These are phyloP conservation scores for Didymella exigua DNA, from an alignment of 2,329 filamentous ascomycete genomes.

Conservation along the genomic window DNA sequence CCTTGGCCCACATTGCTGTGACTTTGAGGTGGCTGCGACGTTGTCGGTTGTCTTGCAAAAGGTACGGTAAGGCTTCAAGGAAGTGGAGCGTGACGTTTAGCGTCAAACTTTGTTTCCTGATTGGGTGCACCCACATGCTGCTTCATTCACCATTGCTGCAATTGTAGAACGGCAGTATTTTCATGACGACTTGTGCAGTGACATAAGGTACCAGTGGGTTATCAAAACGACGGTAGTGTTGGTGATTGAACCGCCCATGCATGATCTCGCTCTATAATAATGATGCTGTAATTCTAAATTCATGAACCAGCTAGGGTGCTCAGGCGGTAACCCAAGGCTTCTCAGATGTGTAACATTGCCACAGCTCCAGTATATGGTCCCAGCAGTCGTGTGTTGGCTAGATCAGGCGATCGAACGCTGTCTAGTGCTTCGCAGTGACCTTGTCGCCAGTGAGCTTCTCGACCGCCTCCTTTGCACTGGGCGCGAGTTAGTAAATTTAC, in stretches of 20 bases:
- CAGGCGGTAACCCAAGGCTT: slow-evolving; percentile 4
- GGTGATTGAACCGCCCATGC: slow-evolving; percentile 3
- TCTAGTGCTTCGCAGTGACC: slow-evolving; percentile 69
- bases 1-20: slow-evolving; percentile 3
- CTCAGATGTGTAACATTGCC: neutral
- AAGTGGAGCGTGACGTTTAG: slow-evolving; percentile 17
- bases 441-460: slow-evolving; percentile 68
- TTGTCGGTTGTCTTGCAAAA: neutral
- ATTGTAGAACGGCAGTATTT: neutral
- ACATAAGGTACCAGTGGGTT: no score
- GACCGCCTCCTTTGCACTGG: slow-evolving; percentile 68
- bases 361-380: neutral
- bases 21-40: neutral
- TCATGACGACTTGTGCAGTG: neutral
- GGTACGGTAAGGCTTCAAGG: neutral
- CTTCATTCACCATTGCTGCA: neutral
- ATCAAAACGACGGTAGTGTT: neutral
- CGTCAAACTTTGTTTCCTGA: slow-evolving; percentile 5
- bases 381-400: neutral
- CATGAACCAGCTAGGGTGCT: slow-evolving; percentile 2
- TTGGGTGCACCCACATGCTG: neutral
- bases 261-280: slow-evolving; percentile 17
- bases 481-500: slow-evolving; percentile 29
- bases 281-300: slow-evolving; percentile 9
- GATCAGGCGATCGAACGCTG: slow-evolving; percentile 26